Conservation (phyloP, 1,284 basidiomycete genomes). For the Ceratobasidium sp. region DNA sequence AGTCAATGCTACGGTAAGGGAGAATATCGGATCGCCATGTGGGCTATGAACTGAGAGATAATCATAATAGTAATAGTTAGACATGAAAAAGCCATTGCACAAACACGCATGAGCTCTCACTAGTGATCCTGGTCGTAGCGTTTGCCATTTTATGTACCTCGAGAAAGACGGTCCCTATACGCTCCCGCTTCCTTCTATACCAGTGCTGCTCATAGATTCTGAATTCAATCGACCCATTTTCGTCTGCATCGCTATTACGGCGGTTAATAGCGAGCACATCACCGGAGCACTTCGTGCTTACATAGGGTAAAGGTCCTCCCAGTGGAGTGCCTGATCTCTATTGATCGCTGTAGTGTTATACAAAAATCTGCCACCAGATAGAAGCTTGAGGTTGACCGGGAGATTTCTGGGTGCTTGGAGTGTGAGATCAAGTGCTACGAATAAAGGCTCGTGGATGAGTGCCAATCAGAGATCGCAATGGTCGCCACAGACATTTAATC, state of each 20-base stretch:
- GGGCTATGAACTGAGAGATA: no score
- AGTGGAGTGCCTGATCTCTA: background rate
- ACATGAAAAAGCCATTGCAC: no score
- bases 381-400: background rate
- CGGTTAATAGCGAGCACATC: background rate
- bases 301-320: background rate
- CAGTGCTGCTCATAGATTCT: background rate
- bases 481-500: background rate
- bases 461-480: background rate
- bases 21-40: no score
- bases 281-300: background rate
- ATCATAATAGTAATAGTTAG: no score
- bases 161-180: background rate
- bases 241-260: background rate
- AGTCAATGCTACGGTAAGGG: no score
- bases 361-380: background rate
- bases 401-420: background rate
- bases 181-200: background rate
- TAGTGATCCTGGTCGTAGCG: no score
- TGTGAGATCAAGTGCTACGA: background rate
- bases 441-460: background rate
- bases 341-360: background rate
- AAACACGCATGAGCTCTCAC: no score
- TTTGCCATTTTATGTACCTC: no score
- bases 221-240: background rate